Base-by-base conservation (phyloP, 495 filamentous ascomycete genomes). In the Hypoxylon intermedium region DNA sequence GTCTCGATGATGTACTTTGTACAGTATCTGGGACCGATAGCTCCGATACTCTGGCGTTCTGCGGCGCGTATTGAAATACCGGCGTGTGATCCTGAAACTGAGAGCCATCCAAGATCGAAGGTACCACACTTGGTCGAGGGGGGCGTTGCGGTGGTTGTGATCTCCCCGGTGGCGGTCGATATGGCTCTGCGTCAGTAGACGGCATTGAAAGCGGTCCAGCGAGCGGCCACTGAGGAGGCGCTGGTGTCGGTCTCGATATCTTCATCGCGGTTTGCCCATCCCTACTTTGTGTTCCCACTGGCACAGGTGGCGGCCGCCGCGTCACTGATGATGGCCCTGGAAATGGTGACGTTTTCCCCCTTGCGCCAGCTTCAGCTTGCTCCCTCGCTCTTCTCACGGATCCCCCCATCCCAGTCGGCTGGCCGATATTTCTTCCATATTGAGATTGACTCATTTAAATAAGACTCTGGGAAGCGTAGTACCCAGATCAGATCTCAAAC, bases 61-160 rank as follows among this genome's bases (percentile, higher is more conserved):
- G 77, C 63, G 73, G 82, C 56, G 53, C 73, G 66, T 75, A 82
- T 65, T 72, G 85, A 70, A 80, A 86, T 65, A 65, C 74, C 54
- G 68, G 82, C 21, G 73, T 82, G 46, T 67, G 80, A 31, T 79
- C 80, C 64, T 79, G 80, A 54, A 78, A 66, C 45, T 72, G 79
- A 55, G 73, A 82, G 40, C 67, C 69, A 72, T 80, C 81, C 42
- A 78, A 70, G 38, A 81, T 83, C 36, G 74, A 83, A 46, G 76
- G 84, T 36, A 82, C 83, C 70, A 75, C 75, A 65, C 77, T 85
- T 59, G 88, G 88, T 34, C 86, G 82, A 30, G 84, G 85, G 18
- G 89, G 89, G 58, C 88, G 80, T 70, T 84, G 83, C 9, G 88
- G 88, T 36, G 87, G 82, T 60, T 82, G 80, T 24, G 82, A 83